phyloP scores from a whole-genome alignment of 2,329 filamentous ascomycete species.

The Penicillium fuscoglaucum region DNA sequence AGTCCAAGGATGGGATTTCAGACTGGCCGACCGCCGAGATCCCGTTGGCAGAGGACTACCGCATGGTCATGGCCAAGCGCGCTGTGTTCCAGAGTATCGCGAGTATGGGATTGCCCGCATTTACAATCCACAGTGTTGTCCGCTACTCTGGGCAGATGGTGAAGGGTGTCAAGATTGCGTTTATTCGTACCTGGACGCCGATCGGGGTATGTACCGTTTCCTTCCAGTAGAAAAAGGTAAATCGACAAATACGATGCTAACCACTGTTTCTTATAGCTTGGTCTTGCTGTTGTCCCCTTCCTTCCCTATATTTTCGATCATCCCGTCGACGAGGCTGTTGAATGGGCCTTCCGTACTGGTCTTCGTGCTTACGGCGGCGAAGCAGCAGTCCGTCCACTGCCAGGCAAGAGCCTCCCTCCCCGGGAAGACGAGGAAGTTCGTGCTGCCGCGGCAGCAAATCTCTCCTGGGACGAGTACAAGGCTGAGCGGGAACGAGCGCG shows the following conservation, averaged over 20 bases:
- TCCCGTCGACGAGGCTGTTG: slow-evolving; percentile 87
- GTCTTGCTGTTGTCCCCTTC: slow-evolving; percentile 74
- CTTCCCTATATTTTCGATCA: slow-evolving; percentile 84
- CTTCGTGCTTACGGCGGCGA: slow-evolving; percentile 72
- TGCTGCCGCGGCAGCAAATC: slow-evolving; percentile 14
- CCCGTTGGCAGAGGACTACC: slow-evolving; percentile 81
- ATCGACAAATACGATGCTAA: slow-evolving; percentile 17
- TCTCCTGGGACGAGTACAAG: slow-evolving; percentile 41
- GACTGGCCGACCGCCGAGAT: slow-evolving; percentile 52
- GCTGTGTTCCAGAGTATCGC: slow-evolving; percentile 88
- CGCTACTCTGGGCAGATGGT: slow-evolving; percentile 83
- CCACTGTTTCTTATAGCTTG: slow-evolving; percentile 48
- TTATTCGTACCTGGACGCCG: slow-evolving; percentile 79
- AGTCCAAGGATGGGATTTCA: slow-evolving; percentile 27
- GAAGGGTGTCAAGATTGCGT: slow-evolving; percentile 75
- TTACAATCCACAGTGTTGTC: slow-evolving; percentile 92
- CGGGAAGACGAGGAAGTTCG: slow-evolving; percentile 1
- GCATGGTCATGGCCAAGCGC: slow-evolving; percentile 86
- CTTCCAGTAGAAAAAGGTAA: not conserved
- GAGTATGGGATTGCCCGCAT: slow-evolving; percentile 89
- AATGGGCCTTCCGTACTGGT: slow-evolving; percentile 83
- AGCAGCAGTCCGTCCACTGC: slow-evolving; percentile 49
- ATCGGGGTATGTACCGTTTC: slow-evolving; percentile 69
- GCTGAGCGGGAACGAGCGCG: slow-evolving; percentile 30
- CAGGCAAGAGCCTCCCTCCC: slow-evolving; percentile 17